Conservation (phyloP, 2,329 filamentous ascomycete species). For the Tolypocladium cylindrosporum region DNA sequence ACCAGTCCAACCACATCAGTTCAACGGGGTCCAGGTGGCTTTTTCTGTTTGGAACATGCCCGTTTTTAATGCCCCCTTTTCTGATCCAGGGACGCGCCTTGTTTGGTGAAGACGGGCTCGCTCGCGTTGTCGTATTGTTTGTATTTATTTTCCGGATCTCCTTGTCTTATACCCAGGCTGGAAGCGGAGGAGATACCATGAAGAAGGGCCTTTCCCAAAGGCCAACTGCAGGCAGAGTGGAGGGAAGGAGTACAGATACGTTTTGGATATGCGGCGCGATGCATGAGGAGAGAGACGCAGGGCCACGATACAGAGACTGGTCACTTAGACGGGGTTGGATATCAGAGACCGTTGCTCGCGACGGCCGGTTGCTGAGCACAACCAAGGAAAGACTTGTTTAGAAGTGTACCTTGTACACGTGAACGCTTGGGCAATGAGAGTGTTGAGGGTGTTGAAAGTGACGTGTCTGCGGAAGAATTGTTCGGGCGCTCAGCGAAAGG, state of each 20-base stretch:
- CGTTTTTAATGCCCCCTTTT: background rate
- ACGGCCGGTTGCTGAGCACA: background rate
- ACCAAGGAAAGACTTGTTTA: background rate
- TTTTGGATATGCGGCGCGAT: background rate
- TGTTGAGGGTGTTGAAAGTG: background rate
- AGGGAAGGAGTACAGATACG: background rate
- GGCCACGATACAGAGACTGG: background rate
- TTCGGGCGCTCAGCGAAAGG: background rate
- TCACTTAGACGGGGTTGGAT: background rate
- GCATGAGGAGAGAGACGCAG: background rate
- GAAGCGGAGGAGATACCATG: constrained; percentile 13
- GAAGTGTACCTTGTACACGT: background rate
- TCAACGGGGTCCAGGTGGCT: background rate
- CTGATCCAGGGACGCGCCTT: background rate
- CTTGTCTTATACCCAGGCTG: constrained; percentile 7
- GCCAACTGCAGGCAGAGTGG: background rate
- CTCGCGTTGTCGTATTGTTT: background rate
- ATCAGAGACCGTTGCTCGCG: background rate
- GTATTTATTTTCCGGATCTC: background rate
- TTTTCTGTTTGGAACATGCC: background rate
- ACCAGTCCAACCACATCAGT: background rate
- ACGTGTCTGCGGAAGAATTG: background rate
- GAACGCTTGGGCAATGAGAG: background rate
- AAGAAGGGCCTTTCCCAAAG: background rate
- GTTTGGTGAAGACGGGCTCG: background rate